Evolutionary conservation across 2,329 filamentous ascomycete species (phyloP), one percentile per base, ranked within the genome.

Genomic region (Harringtonia lauricola): DNA sequence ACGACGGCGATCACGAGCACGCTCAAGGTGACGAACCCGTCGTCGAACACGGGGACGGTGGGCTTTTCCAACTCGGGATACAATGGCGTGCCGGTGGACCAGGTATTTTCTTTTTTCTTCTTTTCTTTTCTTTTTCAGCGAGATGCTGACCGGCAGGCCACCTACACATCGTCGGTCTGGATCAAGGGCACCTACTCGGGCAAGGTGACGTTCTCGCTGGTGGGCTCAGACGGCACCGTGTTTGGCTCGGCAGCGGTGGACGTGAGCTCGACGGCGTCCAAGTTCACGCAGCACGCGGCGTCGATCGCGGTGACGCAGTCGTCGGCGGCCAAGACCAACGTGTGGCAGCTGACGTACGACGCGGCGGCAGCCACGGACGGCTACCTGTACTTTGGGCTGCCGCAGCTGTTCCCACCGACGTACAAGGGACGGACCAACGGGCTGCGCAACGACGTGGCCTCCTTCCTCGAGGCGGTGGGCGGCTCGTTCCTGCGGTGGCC

Each of bases 401-500:
- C 79, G 54, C 75, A 71, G 45, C 53, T 80, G 14, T 80, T 79
- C 58, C 76, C 74, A 2, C 72, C 72, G 1, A 79, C 75, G 0
- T 79, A 71, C 57, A 78, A 78, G 49, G 62, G 65, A 47, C 65
- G 71, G 36, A 60, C 66, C 38, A 82, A 82, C 51, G 79, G 79
- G 0, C 60, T 79, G 34, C 63, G 76, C 7, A 57, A 66, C 9
- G 75, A 81, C 41, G 59, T 81, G 41, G 71, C 69, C 8, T 64
- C 72, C 41, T 66, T 68, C 8, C 57, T 81, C 2, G 70, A 66
- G 3, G 66, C 62, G 8, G 54, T 79, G 1, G 70, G 74, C 41
- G 70, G 72, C 0, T 68, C 67, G n/a, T 72, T 82, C 51, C 66
- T 84, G 36, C 70, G 81, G 15, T 73, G 82, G 46, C 79, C 80